Conservation (phyloP, 2,329 filamentous ascomycete species). For the Xylaria sp. region DNA sequence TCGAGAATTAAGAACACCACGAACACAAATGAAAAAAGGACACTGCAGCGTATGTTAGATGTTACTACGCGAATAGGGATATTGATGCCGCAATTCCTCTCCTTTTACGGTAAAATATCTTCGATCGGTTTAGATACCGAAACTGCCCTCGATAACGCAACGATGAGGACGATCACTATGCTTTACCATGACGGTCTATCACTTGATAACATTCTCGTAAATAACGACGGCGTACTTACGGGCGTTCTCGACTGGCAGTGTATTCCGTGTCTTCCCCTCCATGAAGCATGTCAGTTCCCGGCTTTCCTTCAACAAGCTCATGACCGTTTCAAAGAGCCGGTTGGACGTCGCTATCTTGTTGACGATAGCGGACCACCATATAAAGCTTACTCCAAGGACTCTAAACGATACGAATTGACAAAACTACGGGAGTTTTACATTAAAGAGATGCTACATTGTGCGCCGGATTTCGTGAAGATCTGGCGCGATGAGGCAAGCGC, state of each 20-base stretch:
- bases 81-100: constrained; percentile 37
- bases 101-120: constrained; percentile 8
- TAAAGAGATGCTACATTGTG: constrained; percentile 38
- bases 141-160: background rate
- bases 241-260: constrained; percentile 51
- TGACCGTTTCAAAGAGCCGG: constrained; percentile 37
- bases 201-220: constrained; percentile 49
- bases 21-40: constrained; percentile 24
- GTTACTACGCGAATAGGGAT: constrained; percentile 38
- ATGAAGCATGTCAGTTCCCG: constrained; percentile 47
- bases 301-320: constrained; percentile 44
- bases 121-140: background rate
- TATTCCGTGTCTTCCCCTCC: constrained; percentile 47
- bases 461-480: constrained; percentile 40
- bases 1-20: constrained; percentile 14
- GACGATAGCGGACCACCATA: constrained; percentile 9
- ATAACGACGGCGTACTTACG: constrained; percentile 45
- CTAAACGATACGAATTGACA: constrained; percentile 42
- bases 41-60: constrained; percentile 32
- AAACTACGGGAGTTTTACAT: constrained; percentile 42
- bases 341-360: constrained; percentile 14
- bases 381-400: constrained; percentile 35
- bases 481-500: constrained; percentile 25
- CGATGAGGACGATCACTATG: constrained; percentile 39
- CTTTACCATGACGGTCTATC: constrained; percentile 49